These are phyloP conservation scores for Epichloe gansuensis DNA, from an alignment of 2,329 filamentous ascomycete species.

Conservation along the genomic window DNA sequence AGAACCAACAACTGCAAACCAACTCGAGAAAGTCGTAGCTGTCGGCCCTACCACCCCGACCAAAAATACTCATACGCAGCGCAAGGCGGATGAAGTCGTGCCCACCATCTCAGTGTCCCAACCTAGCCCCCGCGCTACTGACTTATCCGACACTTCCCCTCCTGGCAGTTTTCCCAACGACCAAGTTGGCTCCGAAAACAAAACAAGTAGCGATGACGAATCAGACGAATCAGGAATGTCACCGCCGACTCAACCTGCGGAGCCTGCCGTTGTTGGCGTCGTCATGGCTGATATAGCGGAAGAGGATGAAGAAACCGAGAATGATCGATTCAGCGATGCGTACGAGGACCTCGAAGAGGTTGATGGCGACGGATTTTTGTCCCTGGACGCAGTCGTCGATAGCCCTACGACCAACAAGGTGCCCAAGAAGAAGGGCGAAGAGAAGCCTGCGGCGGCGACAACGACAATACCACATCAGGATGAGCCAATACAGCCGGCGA, in stretches of 20 bases:
- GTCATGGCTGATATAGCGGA: conserved; percentile 23
- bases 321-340: conserved; percentile 61
- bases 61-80: not conserved
- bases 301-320: conserved; percentile 34
- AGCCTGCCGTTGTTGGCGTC: conserved; percentile 10
- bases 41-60: conserved; percentile 1
- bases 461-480: not conserved
- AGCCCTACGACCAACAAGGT: conserved; percentile 30
- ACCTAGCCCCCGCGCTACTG: not conserved
- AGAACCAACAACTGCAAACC: not conserved
- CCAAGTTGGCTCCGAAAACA: not conserved
- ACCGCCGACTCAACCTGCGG: conserved; percentile 9
- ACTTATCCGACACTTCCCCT: not conserved
- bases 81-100: not conserved
- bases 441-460: not conserved
- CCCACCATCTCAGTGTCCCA: conserved; percentile 5
- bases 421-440: conserved; percentile 12
- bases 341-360: conserved; percentile 57
- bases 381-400: conserved; percentile 58
- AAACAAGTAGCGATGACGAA: not conserved
- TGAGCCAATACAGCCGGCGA: not conserved
- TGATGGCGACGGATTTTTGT: conserved; percentile 56
- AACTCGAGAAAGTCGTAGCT: not conserved
- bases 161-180: conserved; percentile 5
- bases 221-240: conserved; percentile 3